A percentile compares a stretch with the other conserved stretches of the same genome.
These are phyloP conservation scores for Euphorbia lathyris DNA, from an alignment of 345 rosid genomes.

Conservation along the genomic window DNA sequence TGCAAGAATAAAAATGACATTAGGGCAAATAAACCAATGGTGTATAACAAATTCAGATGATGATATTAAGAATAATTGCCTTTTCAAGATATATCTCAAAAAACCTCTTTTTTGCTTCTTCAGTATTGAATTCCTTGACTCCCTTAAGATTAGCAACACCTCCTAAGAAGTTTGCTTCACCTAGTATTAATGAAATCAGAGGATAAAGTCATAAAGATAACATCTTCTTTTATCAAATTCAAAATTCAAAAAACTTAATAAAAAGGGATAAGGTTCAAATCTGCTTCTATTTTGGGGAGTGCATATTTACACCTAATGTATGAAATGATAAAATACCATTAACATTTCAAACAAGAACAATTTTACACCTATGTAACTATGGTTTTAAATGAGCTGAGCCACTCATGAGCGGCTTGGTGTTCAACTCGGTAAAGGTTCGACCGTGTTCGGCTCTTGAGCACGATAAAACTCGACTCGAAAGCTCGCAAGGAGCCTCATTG, in stretches of 20 bases:
- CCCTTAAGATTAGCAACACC: conserved; percentile 92
- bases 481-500: too few relatives aligned
- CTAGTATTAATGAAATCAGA: conserved; percentile 31
- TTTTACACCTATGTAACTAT: too few relatives aligned
- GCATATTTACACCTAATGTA: too few relatives aligned
- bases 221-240: background rate
- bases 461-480: too few relatives aligned
- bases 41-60: conserved; percentile 3
- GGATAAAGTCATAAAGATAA: background rate
- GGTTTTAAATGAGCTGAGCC: too few relatives aligned
- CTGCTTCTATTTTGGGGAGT: too few relatives aligned
- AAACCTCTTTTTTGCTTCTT: conserved; percentile 74
- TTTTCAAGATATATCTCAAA: conserved; percentile 87
- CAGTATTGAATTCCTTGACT: conserved; percentile 58
- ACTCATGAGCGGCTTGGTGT: too few relatives aligned
- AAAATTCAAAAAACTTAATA: background rate
- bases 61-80: conserved; percentile 39
- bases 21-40: conserved; percentile 3
- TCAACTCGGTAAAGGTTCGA: too few relatives aligned
- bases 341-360: too few relatives aligned
- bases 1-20: conserved; percentile 24
- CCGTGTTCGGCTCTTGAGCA: too few relatives aligned
- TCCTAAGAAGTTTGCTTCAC: conserved; percentile 87
- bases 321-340: too few relatives aligned
- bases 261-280: too few relatives aligned